Evolutionary conservation across 208 protist genomes (phyloP).

Genomic region (Trypanosoma lewisi): DNA sequence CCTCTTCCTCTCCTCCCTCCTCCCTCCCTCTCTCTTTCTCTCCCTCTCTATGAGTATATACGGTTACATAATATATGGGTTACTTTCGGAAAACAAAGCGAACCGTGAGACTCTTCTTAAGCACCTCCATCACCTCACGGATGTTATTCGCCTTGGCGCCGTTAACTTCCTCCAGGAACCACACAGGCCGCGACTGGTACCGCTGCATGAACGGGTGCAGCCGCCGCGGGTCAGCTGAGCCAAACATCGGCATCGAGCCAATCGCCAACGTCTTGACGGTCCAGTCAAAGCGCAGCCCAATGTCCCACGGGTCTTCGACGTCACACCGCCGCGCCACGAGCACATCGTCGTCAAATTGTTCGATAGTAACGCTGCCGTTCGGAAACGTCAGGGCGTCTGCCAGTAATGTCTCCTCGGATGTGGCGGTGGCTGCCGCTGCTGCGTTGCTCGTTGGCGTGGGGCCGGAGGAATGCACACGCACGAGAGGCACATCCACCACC

Average conservation of each 20-base stretch:
- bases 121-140: slow-evolving; percentile 57
- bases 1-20: neutral
- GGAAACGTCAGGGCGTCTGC: slow-evolving; percentile 41
- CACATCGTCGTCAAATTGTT: slow-evolving; percentile 63
- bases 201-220: slow-evolving; percentile 54
- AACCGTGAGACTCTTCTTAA: slow-evolving; percentile 54
- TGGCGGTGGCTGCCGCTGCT: neutral
- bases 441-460: neutral
- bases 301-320: slow-evolving; percentile 59
- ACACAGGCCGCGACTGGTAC: slow-evolving; percentile 51
- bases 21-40: neutral
- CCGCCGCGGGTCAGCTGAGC: slow-evolving; percentile 32
- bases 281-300: slow-evolving; percentile 79
- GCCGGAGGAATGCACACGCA: slow-evolving; percentile 11
- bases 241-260: slow-evolving; percentile 50
- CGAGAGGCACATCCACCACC: slow-evolving; percentile 29
- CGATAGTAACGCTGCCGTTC: slow-evolving; percentile 45
- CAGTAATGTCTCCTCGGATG: slow-evolving; percentile 13
- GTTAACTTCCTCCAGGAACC: slow-evolving; percentile 73
- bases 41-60: neutral
- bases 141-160: slow-evolving; percentile 58
- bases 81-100: slow-evolving; percentile 57
- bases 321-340: slow-evolving; percentile 55
- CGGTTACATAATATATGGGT: neutral
- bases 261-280: slow-evolving; percentile 56